phyloP scores from a whole-genome alignment of 2,329 filamentous ascomycete species.

The Colletotrichum gloeosporioides region DNA sequence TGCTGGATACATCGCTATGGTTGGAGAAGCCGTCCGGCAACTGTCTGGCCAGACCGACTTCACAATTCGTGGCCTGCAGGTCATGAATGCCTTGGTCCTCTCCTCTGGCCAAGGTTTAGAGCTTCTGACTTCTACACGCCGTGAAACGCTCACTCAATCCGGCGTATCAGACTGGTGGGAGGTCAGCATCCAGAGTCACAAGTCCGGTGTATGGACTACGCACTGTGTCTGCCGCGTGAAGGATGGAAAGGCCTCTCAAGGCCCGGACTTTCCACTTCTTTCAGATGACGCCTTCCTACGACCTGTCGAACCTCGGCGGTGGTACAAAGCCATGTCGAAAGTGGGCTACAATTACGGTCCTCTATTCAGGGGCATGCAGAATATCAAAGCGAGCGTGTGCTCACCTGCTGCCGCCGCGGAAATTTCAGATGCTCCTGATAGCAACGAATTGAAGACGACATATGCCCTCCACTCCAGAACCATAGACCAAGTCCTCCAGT shows the following conservation, averaged over 20 bases:
- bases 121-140: background rate
- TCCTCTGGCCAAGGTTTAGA: background rate
- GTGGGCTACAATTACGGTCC: slow-evolving; percentile 8
- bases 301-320: background rate
- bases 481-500: slow-evolving; percentile 1
- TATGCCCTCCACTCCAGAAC: background rate
- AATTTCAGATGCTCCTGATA: background rate
- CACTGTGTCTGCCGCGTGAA: background rate
- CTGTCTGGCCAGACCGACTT: background rate
- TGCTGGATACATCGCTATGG: slow-evolving; percentile 40
- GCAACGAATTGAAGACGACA: background rate
- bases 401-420: background rate
- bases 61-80: background rate
- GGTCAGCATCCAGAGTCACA: background rate
- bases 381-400: background rate
- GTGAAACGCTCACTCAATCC: background rate
- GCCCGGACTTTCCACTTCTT: background rate
- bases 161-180: background rate
- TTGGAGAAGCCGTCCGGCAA: background rate
- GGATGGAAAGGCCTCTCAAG: background rate
- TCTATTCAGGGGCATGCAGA: background rate
- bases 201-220: background rate
- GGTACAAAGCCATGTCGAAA: background rate
- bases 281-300: background rate
- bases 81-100: background rate